Base-by-base conservation (phyloP, 805 yeast genomes). In the Saturnispora diversa region DNA sequence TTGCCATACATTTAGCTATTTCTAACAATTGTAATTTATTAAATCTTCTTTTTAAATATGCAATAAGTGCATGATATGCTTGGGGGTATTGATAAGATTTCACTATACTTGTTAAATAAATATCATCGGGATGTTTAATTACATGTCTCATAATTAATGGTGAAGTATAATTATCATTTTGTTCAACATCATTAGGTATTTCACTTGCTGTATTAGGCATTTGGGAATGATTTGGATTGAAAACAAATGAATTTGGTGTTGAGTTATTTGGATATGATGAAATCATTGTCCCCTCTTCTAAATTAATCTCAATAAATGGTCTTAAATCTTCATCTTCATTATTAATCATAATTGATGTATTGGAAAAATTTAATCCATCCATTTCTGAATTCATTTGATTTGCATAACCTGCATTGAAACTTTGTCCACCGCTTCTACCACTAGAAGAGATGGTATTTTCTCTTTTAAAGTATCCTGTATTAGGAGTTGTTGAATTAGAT, bases 11-110 rank as follows among this genome's bases (percentile, higher is more conserved):
- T 62, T 75, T 73, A 15, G 76, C 70, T 31, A 77, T 72, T 39
- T 58, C 63, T 8, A 63, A 36, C 31, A 63, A 47, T 44, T 63
- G 66, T 6, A 48, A 48, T 37, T 62, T 58, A 40, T 63, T 64
- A 49, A 77, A 77, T 43, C 84, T 53, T 36, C 55, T 55, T 47
- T 72, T 73, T 44, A 77, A 60, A 48, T 77, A 77, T 20, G 65
- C 58, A 31, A 79, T 76, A 41, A 77, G 64, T 19, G 72, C 72
- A 55, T 77, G 84, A 53, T 76, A 77, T 37, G 77, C 76, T 46
- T 66, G 69, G 3, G 84, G 81, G 52, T 77, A 77, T 46, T 75
- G 77, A 50, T 74, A 77, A 38, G 77, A 70, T 39, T 66, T 66
- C 33, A 58, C 62, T 16, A 56, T 52, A 24, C 59, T 49, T 50